phyloP scores from a whole-genome alignment of 768 basidiomycete species.

The Candolleomyces aberdarensis region DNA sequence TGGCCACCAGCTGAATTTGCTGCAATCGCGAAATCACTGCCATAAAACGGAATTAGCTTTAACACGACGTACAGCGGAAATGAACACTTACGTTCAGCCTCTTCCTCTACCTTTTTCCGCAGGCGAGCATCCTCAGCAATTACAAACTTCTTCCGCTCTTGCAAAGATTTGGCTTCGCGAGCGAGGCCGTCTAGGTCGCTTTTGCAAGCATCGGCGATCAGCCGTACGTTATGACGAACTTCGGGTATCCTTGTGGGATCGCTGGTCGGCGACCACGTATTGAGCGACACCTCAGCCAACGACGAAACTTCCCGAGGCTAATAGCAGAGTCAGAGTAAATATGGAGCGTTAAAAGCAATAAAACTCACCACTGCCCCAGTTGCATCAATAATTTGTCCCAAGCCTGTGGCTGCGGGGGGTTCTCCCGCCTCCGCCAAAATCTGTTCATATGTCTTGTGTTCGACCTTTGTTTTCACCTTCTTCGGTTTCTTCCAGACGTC shows the following conservation, averaged over 20 bases:
- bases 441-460: conserved; percentile 97
- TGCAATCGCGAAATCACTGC: conserved; percentile 78
- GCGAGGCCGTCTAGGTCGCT: conserved; percentile 86
- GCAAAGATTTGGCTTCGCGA: conserved; percentile 80
- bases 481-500: conserved; percentile 86
- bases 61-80: not conserved
- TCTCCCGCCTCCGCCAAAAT: conserved; percentile 85
- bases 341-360: not conserved
- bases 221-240: conserved; percentile 91
- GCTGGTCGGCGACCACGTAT: conserved; percentile 81
- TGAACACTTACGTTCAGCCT: conserved; percentile 63
- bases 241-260: conserved; percentile 92
- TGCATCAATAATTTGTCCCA: conserved; percentile 93
- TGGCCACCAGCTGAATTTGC: conserved; percentile 70
- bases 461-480: conserved; percentile 80
- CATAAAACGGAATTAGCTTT: conserved; percentile 3
- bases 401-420: conserved; percentile 45
- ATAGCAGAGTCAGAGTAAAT: conserved; percentile 8
- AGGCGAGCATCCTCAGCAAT: conserved; percentile 68
- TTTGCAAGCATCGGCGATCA: conserved; percentile 82
- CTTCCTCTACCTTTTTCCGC: conserved; percentile 65
- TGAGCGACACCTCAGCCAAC: conserved; percentile 70
- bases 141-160: conserved; percentile 75
- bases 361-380: conserved; percentile 82
- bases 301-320: conserved; percentile 89